These are phyloP conservation scores for Metarhizium humberi DNA, from an alignment of 2,329 filamentous ascomycete genomes.

Conservation along the genomic window DNA sequence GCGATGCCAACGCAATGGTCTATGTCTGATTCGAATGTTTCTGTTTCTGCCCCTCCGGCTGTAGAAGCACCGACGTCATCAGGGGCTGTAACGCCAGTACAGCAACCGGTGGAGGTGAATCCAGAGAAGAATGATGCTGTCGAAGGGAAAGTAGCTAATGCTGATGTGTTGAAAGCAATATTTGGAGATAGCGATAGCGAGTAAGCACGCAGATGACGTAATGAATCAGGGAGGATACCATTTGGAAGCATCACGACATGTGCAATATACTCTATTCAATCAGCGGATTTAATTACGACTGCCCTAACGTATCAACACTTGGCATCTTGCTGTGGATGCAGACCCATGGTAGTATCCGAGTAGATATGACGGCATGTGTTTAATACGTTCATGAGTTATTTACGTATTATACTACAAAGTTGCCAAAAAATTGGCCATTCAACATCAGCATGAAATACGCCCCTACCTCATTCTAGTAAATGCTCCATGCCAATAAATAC, in stretches of 20 bases:
- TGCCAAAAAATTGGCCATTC: not conserved
- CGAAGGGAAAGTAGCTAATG: conserved; percentile 63
- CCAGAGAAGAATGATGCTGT: conserved; percentile 59
- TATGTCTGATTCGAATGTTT: not conserved
- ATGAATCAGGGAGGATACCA: not conserved
- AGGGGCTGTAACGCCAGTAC: not conserved
- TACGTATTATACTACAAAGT: not conserved
- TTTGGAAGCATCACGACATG: not conserved
- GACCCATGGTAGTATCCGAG: too few species aligned
- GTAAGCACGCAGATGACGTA: conserved; percentile 6
- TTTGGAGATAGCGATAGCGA: conserved; percentile 83
- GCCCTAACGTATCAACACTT: too few species aligned
- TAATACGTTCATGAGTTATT: not conserved
- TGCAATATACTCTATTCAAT: not conserved
- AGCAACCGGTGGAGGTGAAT: conserved; percentile 40
- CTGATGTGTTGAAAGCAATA: conserved; percentile 82
- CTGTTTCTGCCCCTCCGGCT: not conserved
- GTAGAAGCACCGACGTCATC: not conserved
- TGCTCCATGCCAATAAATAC: not conserved
- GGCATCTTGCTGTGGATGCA: too few species aligned
- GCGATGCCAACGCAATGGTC: not conserved
- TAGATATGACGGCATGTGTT: too few species aligned
- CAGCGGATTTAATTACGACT: too few species aligned
- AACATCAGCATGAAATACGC: not conserved
- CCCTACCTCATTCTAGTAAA: not conserved